These are phyloP conservation scores for Nemania sp. DNA, from an alignment of 2,329 filamentous ascomycete species.

Conservation along the genomic window DNA sequence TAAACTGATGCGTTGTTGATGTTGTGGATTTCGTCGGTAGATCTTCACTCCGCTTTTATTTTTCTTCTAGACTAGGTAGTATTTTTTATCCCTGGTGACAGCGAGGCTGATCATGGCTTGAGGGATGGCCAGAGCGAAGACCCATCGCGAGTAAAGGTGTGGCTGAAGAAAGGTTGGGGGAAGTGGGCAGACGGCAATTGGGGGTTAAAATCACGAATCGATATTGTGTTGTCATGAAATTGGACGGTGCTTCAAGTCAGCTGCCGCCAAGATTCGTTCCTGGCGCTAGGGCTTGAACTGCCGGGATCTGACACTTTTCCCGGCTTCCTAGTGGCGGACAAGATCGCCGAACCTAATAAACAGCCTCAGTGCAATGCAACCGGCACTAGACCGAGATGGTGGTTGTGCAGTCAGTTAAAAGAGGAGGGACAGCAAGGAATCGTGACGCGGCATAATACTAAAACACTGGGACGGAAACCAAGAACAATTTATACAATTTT, in stretches of 20 bases:
- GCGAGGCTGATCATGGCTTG: constrained; percentile 14
- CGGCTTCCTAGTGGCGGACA: constrained; percentile 17
- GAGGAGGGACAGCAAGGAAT: not conserved
- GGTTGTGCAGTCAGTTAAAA: not conserved
- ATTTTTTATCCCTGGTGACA: not conserved
- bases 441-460: constrained; percentile 8
- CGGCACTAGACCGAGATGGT: not conserved
- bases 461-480: not conserved
- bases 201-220: constrained; percentile 31
- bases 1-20: not conserved
- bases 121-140: not conserved
- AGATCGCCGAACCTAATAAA: constrained; percentile 12
- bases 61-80: not conserved
- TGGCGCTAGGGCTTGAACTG: constrained; percentile 30
- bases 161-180: constrained; percentile 17
- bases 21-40: too few relatives aligned
- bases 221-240: constrained; percentile 37
- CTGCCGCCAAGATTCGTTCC: constrained; percentile 36
- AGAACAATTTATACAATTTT: not conserved
- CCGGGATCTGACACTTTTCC: constrained; percentile 26
- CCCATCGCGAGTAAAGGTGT: constrained; percentile 7
- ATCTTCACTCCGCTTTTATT: not conserved
- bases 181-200: constrained; percentile 10
- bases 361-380: constrained; percentile 5
- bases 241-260: constrained; percentile 24